phyloP scores from a whole-genome alignment of 225 moss, liverwort and hornwort species.

The Asterella californica region DNA sequence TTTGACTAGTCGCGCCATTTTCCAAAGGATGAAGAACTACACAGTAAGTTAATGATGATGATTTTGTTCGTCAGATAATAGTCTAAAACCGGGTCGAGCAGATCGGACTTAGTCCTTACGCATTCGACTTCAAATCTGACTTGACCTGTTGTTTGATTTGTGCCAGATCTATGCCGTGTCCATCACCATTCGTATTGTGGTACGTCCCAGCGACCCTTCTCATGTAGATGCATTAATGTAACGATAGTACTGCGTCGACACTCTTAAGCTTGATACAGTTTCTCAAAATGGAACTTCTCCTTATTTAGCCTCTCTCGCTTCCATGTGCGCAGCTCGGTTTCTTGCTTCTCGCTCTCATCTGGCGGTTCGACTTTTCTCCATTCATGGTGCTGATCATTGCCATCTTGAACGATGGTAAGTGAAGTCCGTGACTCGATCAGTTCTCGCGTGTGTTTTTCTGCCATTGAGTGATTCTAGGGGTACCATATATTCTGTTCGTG shows the following conservation, averaged over 20 bases:
- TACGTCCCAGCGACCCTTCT: neutral
- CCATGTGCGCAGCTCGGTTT: slow-evolving; percentile 43
- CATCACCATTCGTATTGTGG: slow-evolving; percentile 78
- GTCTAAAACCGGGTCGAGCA: neutral
- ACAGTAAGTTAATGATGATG: slow-evolving; percentile 9
- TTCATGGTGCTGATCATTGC: slow-evolving; percentile 76
- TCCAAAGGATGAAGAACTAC: slow-evolving; percentile 38
- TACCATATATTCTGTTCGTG: neutral
- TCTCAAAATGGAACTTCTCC: neutral
- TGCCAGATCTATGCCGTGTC: slow-evolving; percentile 71
- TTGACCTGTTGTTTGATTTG: neutral
- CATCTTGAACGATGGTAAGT: slow-evolving; percentile 61
- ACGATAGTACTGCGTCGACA: no score
- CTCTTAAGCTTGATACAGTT: no score
- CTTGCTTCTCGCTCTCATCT: slow-evolving; percentile 55
- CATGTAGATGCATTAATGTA: no score
- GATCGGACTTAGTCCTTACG: neutral
- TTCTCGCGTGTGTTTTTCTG: no score
- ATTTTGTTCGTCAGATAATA: neutral
- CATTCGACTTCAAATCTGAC: neutral
- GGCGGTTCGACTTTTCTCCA: slow-evolving; percentile 67
- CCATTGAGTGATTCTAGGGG: neutral
- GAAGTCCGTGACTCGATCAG: no score
- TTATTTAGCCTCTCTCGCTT: neutral
- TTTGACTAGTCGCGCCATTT: slow-evolving; percentile 34